Conservation (phyloP, 2,329 filamentous ascomycete species). For the Alternaria novae-zelandiae region DNA sequence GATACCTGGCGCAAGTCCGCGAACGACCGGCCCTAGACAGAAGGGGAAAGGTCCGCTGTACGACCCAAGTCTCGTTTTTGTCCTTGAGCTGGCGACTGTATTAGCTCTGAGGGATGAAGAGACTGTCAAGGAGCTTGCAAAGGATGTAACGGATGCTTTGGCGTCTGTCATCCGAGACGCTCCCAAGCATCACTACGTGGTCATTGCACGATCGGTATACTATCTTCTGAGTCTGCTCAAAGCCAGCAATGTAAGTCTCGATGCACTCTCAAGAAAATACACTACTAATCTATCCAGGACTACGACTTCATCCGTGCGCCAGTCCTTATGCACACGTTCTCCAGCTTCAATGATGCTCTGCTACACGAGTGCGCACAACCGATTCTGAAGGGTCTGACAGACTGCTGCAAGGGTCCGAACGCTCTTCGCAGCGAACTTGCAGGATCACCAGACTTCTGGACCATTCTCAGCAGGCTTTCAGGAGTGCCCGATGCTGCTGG, state of each 20-base stretch:
- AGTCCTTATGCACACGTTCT: constrained; percentile 88
- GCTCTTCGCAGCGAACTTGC: constrained; percentile 90
- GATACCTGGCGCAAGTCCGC: constrained; percentile 66
- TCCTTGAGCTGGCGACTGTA: constrained; percentile 88
- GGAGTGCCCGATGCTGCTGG: constrained; percentile 72
- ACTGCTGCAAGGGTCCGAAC: constrained; percentile 79
- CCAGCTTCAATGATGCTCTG: constrained; percentile 79
- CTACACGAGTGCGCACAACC: constrained; percentile 77
- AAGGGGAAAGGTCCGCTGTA: constrained; percentile 69
- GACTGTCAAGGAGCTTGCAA: constrained; percentile 75
- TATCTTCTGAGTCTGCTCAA: constrained; percentile 84
- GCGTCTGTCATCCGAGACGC: constrained; percentile 82
- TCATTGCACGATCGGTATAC: constrained; percentile 82
- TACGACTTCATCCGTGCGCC: constrained; percentile 91
- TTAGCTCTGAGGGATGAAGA: constrained; percentile 77
- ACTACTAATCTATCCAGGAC: constrained; percentile 60
- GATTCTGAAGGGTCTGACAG: constrained; percentile 77
- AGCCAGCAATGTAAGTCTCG: constrained; percentile 75
- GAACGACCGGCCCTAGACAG: constrained; percentile 65
- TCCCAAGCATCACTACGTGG: constrained; percentile 78
- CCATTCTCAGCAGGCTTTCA: constrained; percentile 79
- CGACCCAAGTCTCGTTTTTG: constrained; percentile 84
- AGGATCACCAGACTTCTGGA: constrained; percentile 97
- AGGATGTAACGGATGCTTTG: constrained; percentile 79
- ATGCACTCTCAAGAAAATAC: not conserved